These are phyloP conservation scores for Gomphus sp. DNA, from an alignment of 1,284 basidiomycete genomes.

Conservation along the genomic window DNA sequence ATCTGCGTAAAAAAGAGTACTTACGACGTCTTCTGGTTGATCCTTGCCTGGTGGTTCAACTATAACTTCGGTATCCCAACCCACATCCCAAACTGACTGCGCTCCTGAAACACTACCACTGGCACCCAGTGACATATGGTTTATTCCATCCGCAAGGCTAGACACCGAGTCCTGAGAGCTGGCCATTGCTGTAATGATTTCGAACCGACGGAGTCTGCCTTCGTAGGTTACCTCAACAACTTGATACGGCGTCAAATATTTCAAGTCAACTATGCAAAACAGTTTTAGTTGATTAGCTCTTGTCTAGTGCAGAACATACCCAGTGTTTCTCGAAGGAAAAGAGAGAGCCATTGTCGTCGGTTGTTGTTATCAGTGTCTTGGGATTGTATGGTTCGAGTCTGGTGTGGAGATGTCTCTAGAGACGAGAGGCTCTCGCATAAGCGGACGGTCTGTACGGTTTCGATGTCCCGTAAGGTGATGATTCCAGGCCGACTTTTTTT, in stretches of 20 bases:
- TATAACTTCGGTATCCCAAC: constrained; percentile 52
- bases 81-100: constrained; percentile 34
- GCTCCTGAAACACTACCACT: constrained; percentile 24
- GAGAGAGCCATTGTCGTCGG: constrained; percentile 55
- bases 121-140: constrained; percentile 31
- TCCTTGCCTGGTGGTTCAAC: constrained; percentile 10
- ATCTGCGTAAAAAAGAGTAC: neutral
- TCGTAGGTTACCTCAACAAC: constrained; percentile 58
- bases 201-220: constrained; percentile 43
- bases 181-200: constrained; percentile 33
- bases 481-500: no score
- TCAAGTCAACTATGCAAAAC: constrained; percentile 52
- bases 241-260: constrained; percentile 60
- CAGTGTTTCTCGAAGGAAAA: constrained; percentile 52
- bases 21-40: constrained; percentile 37
- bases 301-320: constrained; percentile 28
- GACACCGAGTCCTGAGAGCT: constrained; percentile 19
- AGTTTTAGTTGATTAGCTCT: neutral
- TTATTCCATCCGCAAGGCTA: constrained; percentile 31
- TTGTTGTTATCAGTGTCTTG: constrained; percentile 28
- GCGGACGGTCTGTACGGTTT: constrained; percentile 41
- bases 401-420: neutral
- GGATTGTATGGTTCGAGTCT: constrained; percentile 7
- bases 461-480: constrained; percentile 38
- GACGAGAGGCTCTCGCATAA: constrained; percentile 35